Base-by-base conservation (phyloP, 2,329 filamentous ascomycete genomes). In the Fusarium nelsonii region DNA sequence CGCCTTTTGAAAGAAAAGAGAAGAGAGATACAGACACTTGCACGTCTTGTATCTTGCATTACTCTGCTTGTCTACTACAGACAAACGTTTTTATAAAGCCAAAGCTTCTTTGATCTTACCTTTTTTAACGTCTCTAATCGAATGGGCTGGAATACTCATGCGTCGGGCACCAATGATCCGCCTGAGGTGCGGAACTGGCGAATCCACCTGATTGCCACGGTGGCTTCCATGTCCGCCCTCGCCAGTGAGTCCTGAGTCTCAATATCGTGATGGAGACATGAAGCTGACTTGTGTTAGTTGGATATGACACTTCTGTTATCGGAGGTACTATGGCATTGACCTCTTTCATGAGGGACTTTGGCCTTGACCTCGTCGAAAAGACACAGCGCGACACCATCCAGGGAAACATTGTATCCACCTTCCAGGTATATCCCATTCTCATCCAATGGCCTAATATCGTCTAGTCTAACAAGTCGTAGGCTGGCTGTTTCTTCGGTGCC, bases 401-500 rank as follows among this genome's bases (percentile, higher is more conserved):
- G 65, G 78, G 74, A 65, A 81, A 81, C 68, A 81, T 81, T 49
- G 79, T 81, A 10, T 81, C 78, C 20, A 77, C 74, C 34, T 77
- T 77, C 37, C 77, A 81, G 63, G 67, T 73, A 61, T 1, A 4
- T 5, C 14, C 23, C 4, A 12, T 8, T 4, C 16, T 9, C 4
- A 5, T 2, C 6, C 18, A 11, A 5, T 4, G 0, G 14, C 15
- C 8, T 16, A 11, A 26, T n/a, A 7, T 15, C 8, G 16, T 1
- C 7, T 15, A 16, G 4, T n/a, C 59, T 59, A 11, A 63, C 58
- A 40, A 65, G 58, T 23, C 4, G 0, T 1, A 82, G 69, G 80
- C 78, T 9, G 80, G 80, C 18, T 80, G 79, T 63, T 82, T 82
- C 72, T 78, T 81, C 51, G 80, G 80, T 45, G 77, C 78, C 14